Evolutionary conservation across 495 filamentous ascomycete genomes (phyloP).

Genomic region (Amphirosellinia nigrospora): DNA sequence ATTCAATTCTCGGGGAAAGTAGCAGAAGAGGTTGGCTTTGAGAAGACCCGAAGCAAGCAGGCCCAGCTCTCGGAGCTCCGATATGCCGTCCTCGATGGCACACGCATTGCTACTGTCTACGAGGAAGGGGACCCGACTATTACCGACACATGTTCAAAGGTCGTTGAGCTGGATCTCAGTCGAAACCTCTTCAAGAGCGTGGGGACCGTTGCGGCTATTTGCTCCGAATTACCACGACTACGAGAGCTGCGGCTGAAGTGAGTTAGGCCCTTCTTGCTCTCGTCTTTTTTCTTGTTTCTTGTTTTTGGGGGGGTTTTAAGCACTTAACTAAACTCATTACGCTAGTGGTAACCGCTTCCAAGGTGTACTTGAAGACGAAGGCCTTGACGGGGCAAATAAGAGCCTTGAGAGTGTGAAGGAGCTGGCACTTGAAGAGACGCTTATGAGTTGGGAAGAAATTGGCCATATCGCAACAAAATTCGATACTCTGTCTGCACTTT

Average conservation of each 20-base stretch:
- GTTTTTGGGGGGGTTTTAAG: too few relatives aligned
- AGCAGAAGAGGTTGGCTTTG: constrained; percentile 94
- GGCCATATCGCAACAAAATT: constrained; percentile 58
- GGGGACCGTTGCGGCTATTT: constrained; percentile 70
- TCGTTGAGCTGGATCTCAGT: constrained; percentile 84
- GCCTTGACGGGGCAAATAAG: constrained; percentile 38
- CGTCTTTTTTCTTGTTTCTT: not conserved
- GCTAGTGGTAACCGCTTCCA: constrained; percentile 79
- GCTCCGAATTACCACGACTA: constrained; percentile 66
- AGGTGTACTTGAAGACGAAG: constrained; percentile 43
- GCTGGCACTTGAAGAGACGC: constrained; percentile 74
- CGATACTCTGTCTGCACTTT: constrained; percentile 63
- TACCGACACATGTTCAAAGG: constrained; percentile 61
- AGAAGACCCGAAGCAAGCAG: constrained; percentile 83
- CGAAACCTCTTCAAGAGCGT: constrained; percentile 78
- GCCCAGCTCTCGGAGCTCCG: constrained; percentile 77
- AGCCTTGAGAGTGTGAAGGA: constrained; percentile 66
- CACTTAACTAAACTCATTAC: constrained; percentile 21
- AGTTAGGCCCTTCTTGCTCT: constrained; percentile 34
- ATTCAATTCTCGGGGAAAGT: constrained; percentile 83
- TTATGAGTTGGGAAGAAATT: constrained; percentile 76
- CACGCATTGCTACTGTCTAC: constrained; percentile 59
- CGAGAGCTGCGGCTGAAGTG: constrained; percentile 74
- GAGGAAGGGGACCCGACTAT: constrained; percentile 46
- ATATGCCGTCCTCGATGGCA: constrained; percentile 81